A percentile compares a stretch with the other conserved stretches of the same genome.
phyloP scores from a whole-genome alignment of 1,284 basidiomycete genomes.

The Cutaneotrichosporon sp. region DNA sequence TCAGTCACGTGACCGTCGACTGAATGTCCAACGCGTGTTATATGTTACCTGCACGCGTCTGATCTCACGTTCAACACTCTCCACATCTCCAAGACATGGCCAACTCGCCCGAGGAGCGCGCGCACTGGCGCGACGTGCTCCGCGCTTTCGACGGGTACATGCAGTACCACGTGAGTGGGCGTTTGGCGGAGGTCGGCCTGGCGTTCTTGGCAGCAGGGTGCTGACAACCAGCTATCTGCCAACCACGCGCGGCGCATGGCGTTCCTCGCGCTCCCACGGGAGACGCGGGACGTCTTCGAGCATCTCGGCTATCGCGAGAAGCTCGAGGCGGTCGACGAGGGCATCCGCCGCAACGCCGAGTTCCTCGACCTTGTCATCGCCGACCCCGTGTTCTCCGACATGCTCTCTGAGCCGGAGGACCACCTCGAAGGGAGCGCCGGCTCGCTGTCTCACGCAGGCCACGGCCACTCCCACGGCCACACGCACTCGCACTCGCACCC shows the following conservation, averaged over 20 bases:
- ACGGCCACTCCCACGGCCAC: conserved; percentile 20
- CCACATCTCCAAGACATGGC: too few species aligned
- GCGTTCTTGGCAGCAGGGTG: too few species aligned
- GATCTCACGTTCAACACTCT: too few species aligned
- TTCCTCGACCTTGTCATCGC: conserved; percentile 48
- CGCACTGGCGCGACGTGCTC: conserved; percentile 43
- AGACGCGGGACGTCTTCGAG: conserved; percentile 32
- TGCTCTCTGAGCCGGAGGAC: conserved; percentile 20
- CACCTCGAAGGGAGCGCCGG: not conserved
- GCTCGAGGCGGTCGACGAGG: conserved; percentile 49
- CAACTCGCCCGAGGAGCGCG: conserved; percentile 34
- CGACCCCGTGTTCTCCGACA: conserved; percentile 44
- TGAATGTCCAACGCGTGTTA: too few species aligned
- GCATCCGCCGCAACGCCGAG: conserved; percentile 47
- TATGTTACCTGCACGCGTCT: too few species aligned
- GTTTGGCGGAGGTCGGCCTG: too few species aligned
- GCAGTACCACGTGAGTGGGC: conserved; percentile 47
- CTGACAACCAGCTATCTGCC: conserved; percentile 40
- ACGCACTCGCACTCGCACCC: conserved; percentile 20
- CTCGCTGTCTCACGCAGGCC: conserved; percentile 1
- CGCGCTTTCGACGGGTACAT: conserved; percentile 46
- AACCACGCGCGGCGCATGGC: conserved; percentile 45
- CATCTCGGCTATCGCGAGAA: conserved; percentile 47
- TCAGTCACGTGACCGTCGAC: too few species aligned
- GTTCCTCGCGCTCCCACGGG: conserved; percentile 41